Evolutionary conservation across 768 basidiomycete species (phyloP).

Genomic region (Lactarius vividus): DNA sequence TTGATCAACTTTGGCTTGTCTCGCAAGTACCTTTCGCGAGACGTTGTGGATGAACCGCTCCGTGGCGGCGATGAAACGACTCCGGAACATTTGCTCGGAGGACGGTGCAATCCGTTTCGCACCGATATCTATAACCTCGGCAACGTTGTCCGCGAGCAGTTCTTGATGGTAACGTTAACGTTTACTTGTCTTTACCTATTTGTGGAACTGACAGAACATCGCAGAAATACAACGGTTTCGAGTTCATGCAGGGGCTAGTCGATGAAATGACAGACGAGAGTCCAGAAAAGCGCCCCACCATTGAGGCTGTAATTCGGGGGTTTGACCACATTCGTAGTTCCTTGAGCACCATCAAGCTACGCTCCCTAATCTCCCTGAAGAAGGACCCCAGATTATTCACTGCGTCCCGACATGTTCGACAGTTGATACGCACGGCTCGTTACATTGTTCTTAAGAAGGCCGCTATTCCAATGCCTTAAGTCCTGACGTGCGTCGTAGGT

Average conservation of each 20-base stretch:
- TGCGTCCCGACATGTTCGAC: constrained; percentile 8
- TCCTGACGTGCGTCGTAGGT: neutral
- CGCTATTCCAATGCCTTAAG: constrained; percentile 7
- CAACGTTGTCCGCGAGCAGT: constrained; percentile 27
- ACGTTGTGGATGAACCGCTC: constrained; percentile 20
- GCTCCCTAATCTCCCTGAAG: constrained; percentile 5
- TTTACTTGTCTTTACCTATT: neutral
- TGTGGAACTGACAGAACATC: neutral
- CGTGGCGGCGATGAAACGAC: constrained; percentile 30
- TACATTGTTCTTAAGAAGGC: neutral
- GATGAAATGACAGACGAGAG: constrained; percentile 39
- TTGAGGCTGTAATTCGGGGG: constrained; percentile 11
- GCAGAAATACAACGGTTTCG: constrained; percentile 27
- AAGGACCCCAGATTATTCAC: constrained; percentile 12
- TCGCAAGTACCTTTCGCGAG: constrained; percentile 18
- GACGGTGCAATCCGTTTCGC: constrained; percentile 29
- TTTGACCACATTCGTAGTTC: constrained; percentile 11
- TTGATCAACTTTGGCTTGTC: constrained; percentile 35
- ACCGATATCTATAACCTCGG: constrained; percentile 32
- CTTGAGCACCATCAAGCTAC: constrained; percentile 11
- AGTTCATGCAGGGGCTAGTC: constrained; percentile 25
- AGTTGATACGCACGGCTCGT: neutral
- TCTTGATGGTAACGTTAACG: constrained; percentile 11
- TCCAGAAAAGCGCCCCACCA: constrained; percentile 35
- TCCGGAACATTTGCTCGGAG: constrained; percentile 28